Base-by-base conservation (phyloP, 2,329 filamentous ascomycete genomes). In the Diaporthe sp. region DNA sequence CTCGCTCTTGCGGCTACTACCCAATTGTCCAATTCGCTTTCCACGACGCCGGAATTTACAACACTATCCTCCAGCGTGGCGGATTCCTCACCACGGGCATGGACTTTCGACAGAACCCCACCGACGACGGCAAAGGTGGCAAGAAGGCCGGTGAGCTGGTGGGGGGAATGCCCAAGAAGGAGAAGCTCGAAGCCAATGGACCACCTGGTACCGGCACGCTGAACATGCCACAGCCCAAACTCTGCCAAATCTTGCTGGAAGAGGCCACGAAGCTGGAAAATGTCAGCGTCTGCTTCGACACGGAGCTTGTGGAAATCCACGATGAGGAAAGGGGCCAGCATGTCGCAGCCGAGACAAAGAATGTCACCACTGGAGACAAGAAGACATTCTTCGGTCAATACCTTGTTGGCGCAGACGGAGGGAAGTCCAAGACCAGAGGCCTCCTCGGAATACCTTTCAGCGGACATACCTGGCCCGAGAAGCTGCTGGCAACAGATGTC, bases 141-240 rank as follows among this genome's bases (percentile, higher is more conserved):
- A 61, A 45, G 38, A 45, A 61, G 38, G 58, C 58, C 8, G 58
- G 58, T 22, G 58, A 45, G n/a, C 58, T 61, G 38, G 58, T 61
- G 15, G 58, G 58, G 7, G 38, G 38, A 1, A 61, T 61, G 58
- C 58, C 58, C 15, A 28, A 45, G 25, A 30, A 61, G 3, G 25
- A 28, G 25, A 30, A 0, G n/a, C 25, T 61, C 38, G 17, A 61
- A 6, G 7, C 13, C 2, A 19, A 61, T 45, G 58, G 58, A 19
- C 58, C n/a, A 7, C 58, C 58, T 19, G 58, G 58, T 13, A 45
- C 25, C 2, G 58, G 58, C 58, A 61, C 58, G 15, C 8, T 61
- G 58, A 61, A 61, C 25, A 61, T 61, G 58, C 58, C 58, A 17
- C 58, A 61, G 25, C 58, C 58, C 25, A 45, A 45, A 30, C 58